A percentile compares a stretch with the other conserved stretches of the same genome.
Conservation (phyloP, 2,329 filamentous ascomycete genomes). For the Fusarium abutilonis region DNA sequence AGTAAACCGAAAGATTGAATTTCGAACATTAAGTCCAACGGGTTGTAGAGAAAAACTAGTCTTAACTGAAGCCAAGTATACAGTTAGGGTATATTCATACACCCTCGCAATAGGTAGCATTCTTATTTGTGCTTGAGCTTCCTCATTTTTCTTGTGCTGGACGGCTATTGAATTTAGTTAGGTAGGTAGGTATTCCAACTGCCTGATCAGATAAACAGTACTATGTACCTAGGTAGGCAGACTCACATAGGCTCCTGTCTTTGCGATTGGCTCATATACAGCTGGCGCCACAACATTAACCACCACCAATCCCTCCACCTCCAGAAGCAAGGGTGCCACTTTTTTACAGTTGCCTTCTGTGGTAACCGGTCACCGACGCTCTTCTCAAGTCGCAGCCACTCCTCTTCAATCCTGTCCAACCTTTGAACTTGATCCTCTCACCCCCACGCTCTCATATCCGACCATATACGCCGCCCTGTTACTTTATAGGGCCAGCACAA, state of each 20-base stretch:
- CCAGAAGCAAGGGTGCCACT: constrained; percentile 21
- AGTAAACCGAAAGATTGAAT: no score
- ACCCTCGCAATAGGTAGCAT: no score
- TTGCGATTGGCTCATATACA: constrained; percentile 8
- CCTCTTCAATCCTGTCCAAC: constrained; percentile 9
- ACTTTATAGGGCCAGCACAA: background rate
- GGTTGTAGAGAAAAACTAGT: no score
- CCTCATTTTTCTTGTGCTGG: no score
- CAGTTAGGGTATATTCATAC: no score
- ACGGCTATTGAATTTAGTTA: no score
- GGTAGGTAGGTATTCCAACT: no score
- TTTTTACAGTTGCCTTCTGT: constrained; percentile 29
- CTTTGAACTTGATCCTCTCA: constrained; percentile 22
- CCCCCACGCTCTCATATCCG: constrained; percentile 9
- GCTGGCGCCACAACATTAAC: constrained; percentile 18
- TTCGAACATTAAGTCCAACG: no score
- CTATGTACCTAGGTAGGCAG: no score
- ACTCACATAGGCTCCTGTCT: background rate
- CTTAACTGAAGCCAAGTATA: no score
- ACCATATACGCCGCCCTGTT: background rate
- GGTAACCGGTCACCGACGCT: constrained; percentile 24
- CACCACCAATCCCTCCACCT: constrained; percentile 18
- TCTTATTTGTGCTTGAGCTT: no score
- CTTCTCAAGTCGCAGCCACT: constrained; percentile 15
- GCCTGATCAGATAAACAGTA: no score